Evolutionary conservation across 805 yeast species (phyloP).

Genomic region (Saccharomycopsis schoenii): DNA sequence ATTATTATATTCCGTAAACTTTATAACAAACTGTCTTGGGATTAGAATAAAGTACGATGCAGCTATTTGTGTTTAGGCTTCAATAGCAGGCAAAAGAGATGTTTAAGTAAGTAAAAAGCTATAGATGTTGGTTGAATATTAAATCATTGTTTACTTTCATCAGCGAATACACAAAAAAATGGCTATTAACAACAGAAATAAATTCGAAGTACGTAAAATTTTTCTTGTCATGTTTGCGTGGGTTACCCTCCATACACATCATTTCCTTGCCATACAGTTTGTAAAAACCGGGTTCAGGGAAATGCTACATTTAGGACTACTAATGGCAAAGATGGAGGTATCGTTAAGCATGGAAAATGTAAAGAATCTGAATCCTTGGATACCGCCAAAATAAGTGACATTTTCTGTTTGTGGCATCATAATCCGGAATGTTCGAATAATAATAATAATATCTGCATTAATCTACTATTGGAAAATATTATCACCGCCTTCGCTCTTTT

Average conservation of each 20-base stretch:
- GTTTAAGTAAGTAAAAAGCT: too few relatives aligned
- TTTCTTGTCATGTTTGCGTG: background rate
- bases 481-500: background rate
- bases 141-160: background rate
- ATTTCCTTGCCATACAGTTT: background rate
- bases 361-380: too few relatives aligned
- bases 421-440: too few relatives aligned
- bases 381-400: too few relatives aligned
- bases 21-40: background rate
- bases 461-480: too few relatives aligned
- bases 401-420: too few relatives aligned
- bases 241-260: background rate
- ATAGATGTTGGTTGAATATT: background rate
- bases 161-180: background rate
- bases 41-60: background rate
- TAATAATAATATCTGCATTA: too few relatives aligned
- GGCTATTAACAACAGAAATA: background rate
- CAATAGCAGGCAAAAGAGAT: background rate
- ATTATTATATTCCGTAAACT: background rate
- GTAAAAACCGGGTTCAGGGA: background rate
- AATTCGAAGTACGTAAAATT: background rate
- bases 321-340: too few relatives aligned
- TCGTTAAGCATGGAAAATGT: too few relatives aligned
- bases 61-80: background rate
- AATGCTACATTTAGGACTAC: too few relatives aligned